Percentiles rank a stretch among this genome's conserved stretches.
phyloP scores from a whole-genome alignment of 2,329 filamentous ascomycete genomes.

The Ustilaginoidea virens region DNA sequence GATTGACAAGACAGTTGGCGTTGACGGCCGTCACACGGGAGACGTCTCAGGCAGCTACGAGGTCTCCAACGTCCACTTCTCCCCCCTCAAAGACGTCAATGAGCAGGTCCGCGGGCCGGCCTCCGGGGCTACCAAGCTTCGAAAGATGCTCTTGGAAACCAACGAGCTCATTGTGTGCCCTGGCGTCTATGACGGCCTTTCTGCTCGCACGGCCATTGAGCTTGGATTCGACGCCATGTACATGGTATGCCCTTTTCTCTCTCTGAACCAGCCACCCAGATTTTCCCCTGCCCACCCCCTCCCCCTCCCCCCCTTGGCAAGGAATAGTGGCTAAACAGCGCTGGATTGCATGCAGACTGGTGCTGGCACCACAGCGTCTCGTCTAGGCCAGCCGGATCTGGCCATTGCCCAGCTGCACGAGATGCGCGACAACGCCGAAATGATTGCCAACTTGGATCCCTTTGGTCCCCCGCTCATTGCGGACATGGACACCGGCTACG shows the following conservation, averaged over 20 bases:
- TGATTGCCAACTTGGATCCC: slow-evolving; percentile 45
- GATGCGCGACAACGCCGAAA: slow-evolving; percentile 46
- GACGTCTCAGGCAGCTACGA: slow-evolving; percentile 2
- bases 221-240: slow-evolving; percentile 49
- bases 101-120: slow-evolving; percentile 6
- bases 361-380: slow-evolving; percentile 45
- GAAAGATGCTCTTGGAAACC: slow-evolving; percentile 22
- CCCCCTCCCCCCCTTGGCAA: too few species aligned
- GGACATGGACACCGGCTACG: slow-evolving; percentile 44
- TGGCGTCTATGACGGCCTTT: slow-evolving; percentile 54
- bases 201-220: slow-evolving; percentile 44
- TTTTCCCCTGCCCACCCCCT: not conserved
- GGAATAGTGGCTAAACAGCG: too few species aligned
- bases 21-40: slow-evolving; percentile 4
- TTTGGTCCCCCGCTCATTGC: slow-evolving; percentile 42
- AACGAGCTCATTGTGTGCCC: slow-evolving; percentile 39
- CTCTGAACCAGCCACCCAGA: not conserved
- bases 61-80: not conserved
- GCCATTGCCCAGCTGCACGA: slow-evolving; percentile 46
- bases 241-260: slow-evolving; percentile 34
- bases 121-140: slow-evolving; percentile 20
- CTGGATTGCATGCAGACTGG: slow-evolving; percentile 44
- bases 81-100: slow-evolving; percentile 6
- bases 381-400: slow-evolving; percentile 47
- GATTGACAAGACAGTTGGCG: slow-evolving; percentile 3